Conservation (phyloP, 1,139 yeast species). For the Saccharomyces hybrid region DNA sequence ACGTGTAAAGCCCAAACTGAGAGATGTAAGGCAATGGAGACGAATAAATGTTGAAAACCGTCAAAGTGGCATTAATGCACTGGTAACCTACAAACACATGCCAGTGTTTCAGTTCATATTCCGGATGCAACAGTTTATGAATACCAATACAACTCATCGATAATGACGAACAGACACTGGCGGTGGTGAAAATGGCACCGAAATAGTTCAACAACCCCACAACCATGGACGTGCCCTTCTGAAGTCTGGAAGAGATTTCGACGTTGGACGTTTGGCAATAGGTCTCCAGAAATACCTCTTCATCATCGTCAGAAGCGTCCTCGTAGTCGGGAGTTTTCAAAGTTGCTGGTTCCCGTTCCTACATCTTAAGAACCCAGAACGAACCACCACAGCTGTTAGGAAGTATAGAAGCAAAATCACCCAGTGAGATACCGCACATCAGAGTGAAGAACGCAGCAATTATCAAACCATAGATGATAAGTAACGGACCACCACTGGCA, state of each 20-base stretch:
- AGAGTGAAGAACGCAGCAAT: conserved; percentile 44
- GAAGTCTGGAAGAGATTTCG: conserved; percentile 38
- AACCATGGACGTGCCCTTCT: conserved; percentile 8
- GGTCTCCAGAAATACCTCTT: conserved; percentile 2
- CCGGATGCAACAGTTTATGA: conserved; percentile 41
- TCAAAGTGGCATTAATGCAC: conserved; percentile 28
- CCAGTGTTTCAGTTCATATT: conserved; percentile 41
- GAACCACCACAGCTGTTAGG: conserved; percentile 57
- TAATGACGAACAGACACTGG: conserved; percentile 47
- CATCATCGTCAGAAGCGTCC: not conserved
- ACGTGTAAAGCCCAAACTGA: conserved; percentile 40
- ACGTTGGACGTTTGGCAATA: conserved; percentile 4
- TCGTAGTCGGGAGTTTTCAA: not conserved
- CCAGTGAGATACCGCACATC: conserved; percentile 40
- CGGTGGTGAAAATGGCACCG: conserved; percentile 49
- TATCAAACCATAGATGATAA: conserved; percentile 41
- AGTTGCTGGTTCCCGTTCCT: conserved; percentile 16
- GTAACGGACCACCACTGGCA: conserved; percentile 43
- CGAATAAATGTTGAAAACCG: conserved; percentile 34
- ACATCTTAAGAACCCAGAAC: conserved; percentile 50
- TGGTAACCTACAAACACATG: conserved; percentile 43
- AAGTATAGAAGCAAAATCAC: conserved; percentile 48
- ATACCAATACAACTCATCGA: conserved; percentile 45
- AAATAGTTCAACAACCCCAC: conserved; percentile 28
- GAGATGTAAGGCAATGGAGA: conserved; percentile 35